Evolutionary conservation across 805 yeast species (phyloP), one percentile per base, ranked within the genome.

Genomic region (Saccharomyces paradoxus): DNA sequence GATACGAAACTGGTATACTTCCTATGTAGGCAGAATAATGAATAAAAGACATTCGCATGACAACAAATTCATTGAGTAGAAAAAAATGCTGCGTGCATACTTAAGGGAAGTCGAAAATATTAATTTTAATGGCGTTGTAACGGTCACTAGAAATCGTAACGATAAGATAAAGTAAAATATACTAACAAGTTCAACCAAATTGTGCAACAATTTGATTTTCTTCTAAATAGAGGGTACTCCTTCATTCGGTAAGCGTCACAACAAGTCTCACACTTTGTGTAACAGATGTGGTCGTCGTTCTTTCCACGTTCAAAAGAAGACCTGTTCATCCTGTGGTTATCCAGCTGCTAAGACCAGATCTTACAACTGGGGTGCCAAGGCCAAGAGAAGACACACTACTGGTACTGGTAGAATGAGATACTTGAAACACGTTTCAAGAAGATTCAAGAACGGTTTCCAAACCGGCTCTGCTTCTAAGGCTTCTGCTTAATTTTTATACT

Each of bases 331-430:
- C 68, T 94, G 99, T 83, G 99, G 99, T 74, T 94, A 94, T 87
- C 99, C 99, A 81, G 90, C 98, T 74, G 98, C 98, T 72, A 94
- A 94, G 84, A 77, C 87, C 80, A 91, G 99, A 88, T 85, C 89
- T 74, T 86, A 80, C 96, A 94, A 94, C 97, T 94, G 99, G 99
- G 97, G 94, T 78, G 80, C 80, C 68, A 94, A 94, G 87, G 96
- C 97, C 75, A 89, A 91, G 87, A 90, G 99, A 89, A 90, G 99
- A 89, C 87, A 87, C 80, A 94, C 99, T 69, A 91, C 97, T 70
- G 99, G 99, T 84, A 85, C 98, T 77, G 99, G 99, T 81, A 95
- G 99, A 83, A 89, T 89, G 95, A 82, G 91, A 78, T 83, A 92
- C 90, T 85, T 94, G 80, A 94, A 92, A 84, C 86, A 84, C 80